Evolutionary conservation across 768 basidiomycete genomes (phyloP).

Genomic region (Trametes meyenii): DNA sequence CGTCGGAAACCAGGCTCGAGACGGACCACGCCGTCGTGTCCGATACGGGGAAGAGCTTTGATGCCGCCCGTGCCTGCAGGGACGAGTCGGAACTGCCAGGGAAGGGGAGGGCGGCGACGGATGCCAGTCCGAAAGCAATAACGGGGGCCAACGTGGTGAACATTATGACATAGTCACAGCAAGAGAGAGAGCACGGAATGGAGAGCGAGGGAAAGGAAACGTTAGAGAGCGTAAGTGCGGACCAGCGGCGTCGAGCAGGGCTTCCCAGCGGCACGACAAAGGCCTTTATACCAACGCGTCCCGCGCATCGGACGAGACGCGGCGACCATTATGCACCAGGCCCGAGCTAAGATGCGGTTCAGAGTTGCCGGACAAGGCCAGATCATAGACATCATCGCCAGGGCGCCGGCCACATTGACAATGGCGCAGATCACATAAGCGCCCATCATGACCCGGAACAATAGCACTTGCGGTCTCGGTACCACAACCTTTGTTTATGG

Average conservation of each 20-base stretch:
- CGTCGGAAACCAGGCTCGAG: constrained; percentile 16
- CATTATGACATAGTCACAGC: background rate
- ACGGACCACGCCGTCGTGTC: constrained; percentile 32
- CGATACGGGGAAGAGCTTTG: constrained; percentile 30
- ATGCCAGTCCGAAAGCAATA: constrained; percentile 19
- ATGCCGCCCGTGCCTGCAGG: constrained; percentile 1
- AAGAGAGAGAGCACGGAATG: background rate
- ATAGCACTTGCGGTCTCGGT: no score
- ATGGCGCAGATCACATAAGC: background rate
- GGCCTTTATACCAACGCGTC: constrained; percentile 4
- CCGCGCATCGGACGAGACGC: background rate
- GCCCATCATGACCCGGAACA: no score
- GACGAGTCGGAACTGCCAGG: background rate
- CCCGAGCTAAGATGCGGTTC: background rate
- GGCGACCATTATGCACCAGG: background rate
- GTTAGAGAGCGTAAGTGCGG: background rate
- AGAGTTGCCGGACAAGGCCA: background rate
- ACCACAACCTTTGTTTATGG: no score
- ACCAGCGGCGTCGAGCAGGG: constrained; percentile 23
- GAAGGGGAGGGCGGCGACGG: constrained; percentile 16
- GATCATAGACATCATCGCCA: constrained; percentile 3
- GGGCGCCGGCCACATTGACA: background rate
- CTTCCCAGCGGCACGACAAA: background rate
- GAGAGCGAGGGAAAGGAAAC: background rate
- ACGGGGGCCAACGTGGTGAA: constrained; percentile 8